phyloP scores from a whole-genome alignment of 805 yeast genomes.

The Geotrichum ghanense region DNA sequence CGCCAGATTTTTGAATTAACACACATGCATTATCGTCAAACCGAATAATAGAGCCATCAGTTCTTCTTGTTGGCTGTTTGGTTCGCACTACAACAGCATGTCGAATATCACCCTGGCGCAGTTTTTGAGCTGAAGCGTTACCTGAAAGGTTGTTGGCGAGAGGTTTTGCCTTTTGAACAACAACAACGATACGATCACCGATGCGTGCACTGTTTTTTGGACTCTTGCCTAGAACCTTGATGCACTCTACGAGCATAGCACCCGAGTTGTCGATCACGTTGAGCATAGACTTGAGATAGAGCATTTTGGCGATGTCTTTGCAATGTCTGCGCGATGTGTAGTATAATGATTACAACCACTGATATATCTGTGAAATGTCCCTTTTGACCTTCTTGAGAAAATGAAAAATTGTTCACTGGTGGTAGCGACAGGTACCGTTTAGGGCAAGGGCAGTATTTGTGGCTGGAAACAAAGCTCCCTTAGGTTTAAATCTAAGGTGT shows the following conservation, averaged over 20 bases:
- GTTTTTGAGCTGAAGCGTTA: slow-evolving; percentile 57
- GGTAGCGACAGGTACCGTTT: no score
- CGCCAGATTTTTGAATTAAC: slow-evolving; percentile 80
- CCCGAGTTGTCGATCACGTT: slow-evolving; percentile 95
- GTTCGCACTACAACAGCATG: slow-evolving; percentile 95
- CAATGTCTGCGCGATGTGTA: no score
- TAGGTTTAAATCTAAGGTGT: no score
- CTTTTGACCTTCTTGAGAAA: no score
- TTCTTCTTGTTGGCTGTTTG: slow-evolving; percentile 62
- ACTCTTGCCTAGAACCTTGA: slow-evolving; percentile 83
- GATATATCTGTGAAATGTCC: no score
- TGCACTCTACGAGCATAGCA: slow-evolving; percentile 89
- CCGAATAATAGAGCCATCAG: slow-evolving; percentile 76
- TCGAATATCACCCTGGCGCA: slow-evolving; percentile 89
- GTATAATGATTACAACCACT: no score
- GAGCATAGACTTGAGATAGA: slow-evolving; percentile 75
- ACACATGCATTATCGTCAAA: slow-evolving; percentile 98
- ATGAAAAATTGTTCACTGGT: no score
- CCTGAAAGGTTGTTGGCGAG: slow-evolving; percentile 61
- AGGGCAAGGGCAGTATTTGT: no score
- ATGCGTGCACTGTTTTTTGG: slow-evolving; percentile 74
- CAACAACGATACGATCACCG: slow-evolving; percentile 86
- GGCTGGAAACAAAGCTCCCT: no score
- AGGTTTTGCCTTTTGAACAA: slow-evolving; percentile 84
- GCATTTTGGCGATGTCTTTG: slow-evolving; percentile 46